These are phyloP conservation scores for Exophiala spinifera DNA, from an alignment of 2,329 filamentous ascomycete genomes.

Conservation along the genomic window DNA sequence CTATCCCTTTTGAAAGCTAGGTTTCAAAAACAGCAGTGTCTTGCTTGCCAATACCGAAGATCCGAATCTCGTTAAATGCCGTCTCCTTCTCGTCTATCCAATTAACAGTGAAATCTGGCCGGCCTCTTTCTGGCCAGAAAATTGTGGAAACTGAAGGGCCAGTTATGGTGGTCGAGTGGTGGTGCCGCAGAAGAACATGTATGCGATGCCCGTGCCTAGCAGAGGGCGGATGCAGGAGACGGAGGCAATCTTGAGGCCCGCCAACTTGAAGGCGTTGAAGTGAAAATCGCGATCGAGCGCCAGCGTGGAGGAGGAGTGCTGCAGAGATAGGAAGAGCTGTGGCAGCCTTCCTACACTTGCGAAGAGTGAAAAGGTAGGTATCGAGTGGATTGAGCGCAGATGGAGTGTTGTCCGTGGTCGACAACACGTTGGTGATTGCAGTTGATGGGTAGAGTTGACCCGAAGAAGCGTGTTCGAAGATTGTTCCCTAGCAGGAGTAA, in stretches of 20 bases:
- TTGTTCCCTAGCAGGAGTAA: no score
- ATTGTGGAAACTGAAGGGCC: constrained; percentile 32
- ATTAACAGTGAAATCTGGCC: neutral
- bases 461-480: no score
- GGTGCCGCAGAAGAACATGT: constrained; percentile 94
- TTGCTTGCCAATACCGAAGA: neutral
- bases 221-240: constrained; percentile 81
- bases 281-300: constrained; percentile 40
- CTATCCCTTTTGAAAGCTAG: constrained; percentile 10
- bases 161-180: constrained; percentile 98
- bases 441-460: neutral
- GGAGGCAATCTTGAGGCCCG: constrained; percentile 70
- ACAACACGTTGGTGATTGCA: neutral
- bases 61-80: neutral
- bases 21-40: constrained; percentile 8
- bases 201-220: constrained; percentile 86
- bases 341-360: constrained; percentile 26
- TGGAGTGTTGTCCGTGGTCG: neutral
- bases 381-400: neutral
- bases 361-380: neutral
- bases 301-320: constrained; percentile 35
- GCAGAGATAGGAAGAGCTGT: constrained; percentile 29
- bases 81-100: no score
- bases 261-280: constrained; percentile 78
- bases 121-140: constrained; percentile 13